phyloP scores from a whole-genome alignment of 129 eudicot species.

The Tanacetum coccineum region DNA sequence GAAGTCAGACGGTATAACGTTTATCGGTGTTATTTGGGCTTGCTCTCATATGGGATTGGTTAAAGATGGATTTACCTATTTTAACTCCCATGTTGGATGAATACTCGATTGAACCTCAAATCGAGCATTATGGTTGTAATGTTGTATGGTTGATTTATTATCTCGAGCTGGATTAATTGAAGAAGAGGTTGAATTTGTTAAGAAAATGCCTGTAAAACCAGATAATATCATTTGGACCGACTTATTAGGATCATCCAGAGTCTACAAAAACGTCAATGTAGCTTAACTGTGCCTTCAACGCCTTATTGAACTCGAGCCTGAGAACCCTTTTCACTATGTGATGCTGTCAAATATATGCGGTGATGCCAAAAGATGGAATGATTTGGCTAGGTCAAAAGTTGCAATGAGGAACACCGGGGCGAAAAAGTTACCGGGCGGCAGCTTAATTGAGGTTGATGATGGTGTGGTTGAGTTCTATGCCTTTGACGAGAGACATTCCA shows the following conservation, averaged over 20 bases:
- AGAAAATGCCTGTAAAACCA: constrained; percentile 58
- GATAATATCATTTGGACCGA: constrained; percentile 72
- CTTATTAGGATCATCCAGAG: constrained; percentile 62
- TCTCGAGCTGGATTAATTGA: constrained; percentile 69
- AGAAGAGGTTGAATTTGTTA: constrained; percentile 49
- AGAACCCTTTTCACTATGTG: constrained; percentile 67
- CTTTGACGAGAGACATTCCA: constrained; percentile 63
- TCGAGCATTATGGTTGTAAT: too few species aligned
- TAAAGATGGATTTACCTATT: too few species aligned
- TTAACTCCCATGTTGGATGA: too few species aligned
- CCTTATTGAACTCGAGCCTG: constrained; percentile 56
- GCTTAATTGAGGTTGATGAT: constrained; percentile 56
- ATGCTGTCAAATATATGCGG: constrained; percentile 68
- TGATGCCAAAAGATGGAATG: constrained; percentile 53
- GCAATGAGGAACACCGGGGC: constrained; percentile 67
- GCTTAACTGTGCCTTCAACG: constrained; percentile 63
- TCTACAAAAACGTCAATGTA: constrained; percentile 47
- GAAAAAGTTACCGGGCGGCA: constrained; percentile 61
- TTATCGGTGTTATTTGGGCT: too few species aligned
- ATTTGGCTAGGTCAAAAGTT: constrained; percentile 52
- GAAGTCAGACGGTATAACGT: too few species aligned
- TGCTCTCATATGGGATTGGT: too few species aligned
- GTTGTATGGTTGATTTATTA: constrained; percentile 76
- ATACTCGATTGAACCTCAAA: too few species aligned
- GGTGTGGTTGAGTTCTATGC: constrained; percentile 55